A percentile compares a stretch with the other conserved stretches of the same genome.
These are phyloP conservation scores for Trypanosoma caninum DNA, from an alignment of 208 protist species.

Conservation along the genomic window DNA sequence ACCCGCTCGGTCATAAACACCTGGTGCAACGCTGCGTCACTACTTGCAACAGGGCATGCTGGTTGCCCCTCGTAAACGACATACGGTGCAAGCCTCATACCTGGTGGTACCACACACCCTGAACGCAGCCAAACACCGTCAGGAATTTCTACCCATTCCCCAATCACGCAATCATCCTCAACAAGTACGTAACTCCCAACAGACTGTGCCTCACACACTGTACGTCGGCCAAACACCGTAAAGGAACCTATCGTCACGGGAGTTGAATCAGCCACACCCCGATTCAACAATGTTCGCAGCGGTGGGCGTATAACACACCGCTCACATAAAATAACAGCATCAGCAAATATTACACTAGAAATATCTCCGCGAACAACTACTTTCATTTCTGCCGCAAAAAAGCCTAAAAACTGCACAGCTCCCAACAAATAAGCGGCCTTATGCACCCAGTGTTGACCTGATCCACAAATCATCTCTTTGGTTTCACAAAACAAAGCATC, in stretches of 20 bases:
- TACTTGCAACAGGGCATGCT: conserved; percentile 30
- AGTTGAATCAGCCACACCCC: conserved; percentile 24
- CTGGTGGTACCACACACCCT: conserved; percentile 44
- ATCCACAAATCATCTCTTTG: neutral
- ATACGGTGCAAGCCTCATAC: conserved; percentile 49
- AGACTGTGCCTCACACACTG: conserved; percentile 52
- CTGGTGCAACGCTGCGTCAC: conserved; percentile 38
- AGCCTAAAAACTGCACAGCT: conserved; percentile 1
- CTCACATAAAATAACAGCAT: conserved; percentile 29
- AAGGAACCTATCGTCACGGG: conserved; percentile 41
- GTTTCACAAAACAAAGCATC: neutral
- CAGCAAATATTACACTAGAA: conserved; percentile 26
- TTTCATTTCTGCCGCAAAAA: conserved; percentile 5
- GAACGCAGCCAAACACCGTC: conserved; percentile 62
- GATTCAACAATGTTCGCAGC: conserved; percentile 39
- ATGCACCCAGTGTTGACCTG: conserved; percentile 6
- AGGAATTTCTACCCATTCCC: conserved; percentile 37
- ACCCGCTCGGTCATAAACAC: conserved; percentile 44
- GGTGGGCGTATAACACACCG: conserved; percentile 49
- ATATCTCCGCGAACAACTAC: conserved; percentile 43
- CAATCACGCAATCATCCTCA: conserved; percentile 57
- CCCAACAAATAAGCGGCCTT: conserved; percentile 11
- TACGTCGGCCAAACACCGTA: conserved; percentile 39
- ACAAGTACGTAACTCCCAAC: conserved; percentile 53
- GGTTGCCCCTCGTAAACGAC: conserved; percentile 54